Conservation (phyloP, 345 rosid genomes). For the Eucalyptus lansdowneana region DNA sequence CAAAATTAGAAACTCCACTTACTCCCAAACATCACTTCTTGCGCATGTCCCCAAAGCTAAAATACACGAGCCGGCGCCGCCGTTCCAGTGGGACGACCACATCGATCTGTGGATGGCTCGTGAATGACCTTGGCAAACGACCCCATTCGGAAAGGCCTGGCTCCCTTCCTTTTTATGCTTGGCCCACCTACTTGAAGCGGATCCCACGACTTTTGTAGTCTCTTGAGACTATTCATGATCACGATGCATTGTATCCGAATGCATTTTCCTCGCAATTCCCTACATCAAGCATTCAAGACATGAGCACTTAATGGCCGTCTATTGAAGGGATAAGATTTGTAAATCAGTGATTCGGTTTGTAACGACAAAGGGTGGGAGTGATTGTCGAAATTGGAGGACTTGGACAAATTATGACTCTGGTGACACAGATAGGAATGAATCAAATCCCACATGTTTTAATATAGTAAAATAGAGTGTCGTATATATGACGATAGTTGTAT, state of each 20-base stretch:
- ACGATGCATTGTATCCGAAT: not conserved
- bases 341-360: not conserved
- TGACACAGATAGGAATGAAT: accelerated
- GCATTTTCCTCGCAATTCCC: not conserved
- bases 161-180: not conserved
- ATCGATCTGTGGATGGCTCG: not conserved
- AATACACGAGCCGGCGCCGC: not conserved
- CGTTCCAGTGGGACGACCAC: not conserved
- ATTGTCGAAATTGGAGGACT: no score
- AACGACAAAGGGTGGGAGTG: no score
- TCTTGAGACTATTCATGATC: not conserved
- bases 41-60: not conserved
- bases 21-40: not conserved
- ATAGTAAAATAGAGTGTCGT: no score
- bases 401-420: no score
- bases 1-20: not conserved
- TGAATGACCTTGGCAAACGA: not conserved
- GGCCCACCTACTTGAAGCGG: not conserved
- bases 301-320: not conserved
- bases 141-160: not conserved
- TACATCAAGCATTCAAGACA: not conserved
- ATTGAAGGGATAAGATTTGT: not conserved
- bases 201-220: not conserved
- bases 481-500: accelerated
- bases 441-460: accelerated